Evolutionary conservation across 2,329 filamentous ascomycete species (phyloP).

Genomic region (Talaromyces sp.): DNA sequence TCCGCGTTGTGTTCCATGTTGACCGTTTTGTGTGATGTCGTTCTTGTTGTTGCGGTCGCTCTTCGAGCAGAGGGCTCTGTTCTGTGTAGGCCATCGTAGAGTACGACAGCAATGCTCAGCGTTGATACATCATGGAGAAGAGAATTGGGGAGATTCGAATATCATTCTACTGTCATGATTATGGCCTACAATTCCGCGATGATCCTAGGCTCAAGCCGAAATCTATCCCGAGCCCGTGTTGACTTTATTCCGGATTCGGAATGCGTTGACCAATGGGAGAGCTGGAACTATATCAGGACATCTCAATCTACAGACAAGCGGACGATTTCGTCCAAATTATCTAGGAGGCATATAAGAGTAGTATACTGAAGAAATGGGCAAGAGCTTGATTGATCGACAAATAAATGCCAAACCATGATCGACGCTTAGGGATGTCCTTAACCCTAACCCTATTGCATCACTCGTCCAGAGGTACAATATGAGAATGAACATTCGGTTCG

Average conservation of each 20-base stretch:
- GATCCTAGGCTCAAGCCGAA: not conserved
- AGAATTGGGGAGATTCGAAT: too few relatives aligned
- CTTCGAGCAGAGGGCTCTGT: not conserved
- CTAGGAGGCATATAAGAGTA: not conserved
- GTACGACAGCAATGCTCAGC: not conserved
- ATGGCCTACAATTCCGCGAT: not conserved
- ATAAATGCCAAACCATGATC: not conserved
- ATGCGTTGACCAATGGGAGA: not conserved
- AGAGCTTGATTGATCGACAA: not conserved
- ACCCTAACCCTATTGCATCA: not conserved
- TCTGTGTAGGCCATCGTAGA: not conserved
- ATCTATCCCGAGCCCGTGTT: not conserved
- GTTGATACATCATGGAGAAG: not conserved
- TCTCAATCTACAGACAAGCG: not conserved
- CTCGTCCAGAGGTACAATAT: not conserved
- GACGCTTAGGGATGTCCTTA: not conserved
- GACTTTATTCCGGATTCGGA: not conserved
- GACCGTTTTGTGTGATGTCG: not conserved
- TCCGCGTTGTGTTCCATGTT: slow-evolving; percentile 1
- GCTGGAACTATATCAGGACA: not conserved
- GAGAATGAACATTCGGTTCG: not conserved
- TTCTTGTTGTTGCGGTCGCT: not conserved
- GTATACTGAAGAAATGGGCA: too few relatives aligned
- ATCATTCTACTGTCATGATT: too few relatives aligned
- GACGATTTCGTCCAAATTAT: not conserved